Percentiles rank a stretch among this genome's conserved stretches.
These are phyloP conservation scores for Diplodia seriata DNA, from an alignment of 2,329 filamentous ascomycete genomes.

Conservation along the genomic window DNA sequence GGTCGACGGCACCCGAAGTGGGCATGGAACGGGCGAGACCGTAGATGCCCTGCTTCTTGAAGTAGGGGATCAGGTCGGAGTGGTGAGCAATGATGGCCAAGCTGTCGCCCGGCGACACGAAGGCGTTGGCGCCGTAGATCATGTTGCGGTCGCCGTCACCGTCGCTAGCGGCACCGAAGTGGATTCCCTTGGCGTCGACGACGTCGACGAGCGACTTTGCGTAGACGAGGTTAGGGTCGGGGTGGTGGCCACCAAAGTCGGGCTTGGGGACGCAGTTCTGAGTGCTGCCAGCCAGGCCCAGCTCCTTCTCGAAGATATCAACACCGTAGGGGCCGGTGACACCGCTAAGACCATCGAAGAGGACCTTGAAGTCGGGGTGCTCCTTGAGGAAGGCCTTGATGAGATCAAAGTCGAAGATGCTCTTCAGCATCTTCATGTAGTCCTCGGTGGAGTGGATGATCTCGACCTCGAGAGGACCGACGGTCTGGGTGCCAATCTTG, in stretches of 20 bases:
- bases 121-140: slow-evolving; percentile 97
- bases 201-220: slow-evolving; percentile 92
- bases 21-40: slow-evolving; percentile 97
- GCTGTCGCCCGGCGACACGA: slow-evolving; percentile 96
- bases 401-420: slow-evolving; percentile 96
- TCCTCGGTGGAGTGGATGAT: slow-evolving; percentile 91
- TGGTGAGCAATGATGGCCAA: slow-evolving; percentile 98
- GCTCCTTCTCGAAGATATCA: slow-evolving; percentile 93
- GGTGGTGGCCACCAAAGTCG: slow-evolving; percentile 96
- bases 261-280: slow-evolving; percentile 93
- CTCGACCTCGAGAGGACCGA: slow-evolving; percentile 89
- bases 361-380: slow-evolving; percentile 92
- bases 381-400: slow-evolving; percentile 92
- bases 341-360: slow-evolving; percentile 93
- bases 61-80: slow-evolving; percentile 95
- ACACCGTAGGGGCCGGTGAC: slow-evolving; percentile 95
- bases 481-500: slow-evolving; percentile 81
- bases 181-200: slow-evolving; percentile 88
- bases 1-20: slow-evolving; percentile 91
- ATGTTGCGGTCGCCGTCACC: slow-evolving; percentile 99
- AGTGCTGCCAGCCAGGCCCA: slow-evolving; percentile 80
- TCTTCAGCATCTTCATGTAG: slow-evolving; percentile 94
- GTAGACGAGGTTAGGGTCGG: slow-evolving; percentile 97
- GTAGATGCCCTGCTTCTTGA: slow-evolving; percentile 95
- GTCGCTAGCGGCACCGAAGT: slow-evolving; percentile 95